Evolutionary conservation across 2,329 filamentous ascomycete genomes (phyloP), one percentile per base, ranked within the genome.

Genomic region (Aspergillus hortae): DNA sequence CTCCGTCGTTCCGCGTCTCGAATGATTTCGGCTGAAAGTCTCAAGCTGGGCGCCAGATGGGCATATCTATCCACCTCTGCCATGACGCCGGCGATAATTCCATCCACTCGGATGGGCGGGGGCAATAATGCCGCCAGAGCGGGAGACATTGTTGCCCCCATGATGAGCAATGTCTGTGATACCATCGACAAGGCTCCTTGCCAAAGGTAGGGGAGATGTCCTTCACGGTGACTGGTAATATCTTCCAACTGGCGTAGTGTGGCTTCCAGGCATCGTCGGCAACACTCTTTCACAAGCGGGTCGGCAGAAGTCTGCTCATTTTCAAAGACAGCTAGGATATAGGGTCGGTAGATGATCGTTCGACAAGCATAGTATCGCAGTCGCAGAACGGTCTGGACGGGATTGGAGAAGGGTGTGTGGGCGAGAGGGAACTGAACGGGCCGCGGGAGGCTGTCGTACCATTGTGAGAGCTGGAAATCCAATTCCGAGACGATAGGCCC

Each of bases 191-290:
- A 78, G 7, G 89, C 88, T 15, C 89, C 89, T 74, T 92, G 89
- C 86, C 88, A 94, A 17, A 92, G 80, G 70, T 92, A 94, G 11
- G 89, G 89, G 75, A 94, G 86, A 67, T 92, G 89, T 46, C 89
- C 89, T 55, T 87, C 87, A 65, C 91, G 89, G 72, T 92, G 88
- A 60, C 87, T 87, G 49, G 81, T 80, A 57, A 92, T 86, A 67
- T 91, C 84, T 71, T 92, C 88, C 50, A 92, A 76, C 71, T 94
- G 89, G 59, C 87, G 81, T 57, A 92, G 81, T 50, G 86, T 89
- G 48, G 89, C 88, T 66, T 92, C 89, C 21, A 94, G 76, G 66
- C 89, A 92, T 67, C 90, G 90, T 63, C 87, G 84, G 68, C 89
- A 92, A 64, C 86, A 88, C 46, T 90, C 88, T 58, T 86, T 82